Conservation (phyloP, 257 asterid genomes). For the Solanum chiquidenum region DNA sequence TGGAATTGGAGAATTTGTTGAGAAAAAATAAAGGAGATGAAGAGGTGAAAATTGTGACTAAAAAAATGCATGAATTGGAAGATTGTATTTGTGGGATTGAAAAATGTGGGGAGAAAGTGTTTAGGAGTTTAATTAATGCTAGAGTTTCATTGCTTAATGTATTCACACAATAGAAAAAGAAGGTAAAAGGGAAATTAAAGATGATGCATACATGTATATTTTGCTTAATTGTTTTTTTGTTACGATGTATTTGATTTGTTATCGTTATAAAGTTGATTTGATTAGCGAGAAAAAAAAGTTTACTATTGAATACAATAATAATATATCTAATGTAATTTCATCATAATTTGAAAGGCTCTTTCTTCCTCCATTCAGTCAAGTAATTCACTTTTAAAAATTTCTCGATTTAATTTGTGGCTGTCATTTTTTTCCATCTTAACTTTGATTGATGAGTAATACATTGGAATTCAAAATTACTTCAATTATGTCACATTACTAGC, state of each 20-base stretch:
- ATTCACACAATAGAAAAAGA: constrained; percentile 30
- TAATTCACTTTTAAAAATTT: no score
- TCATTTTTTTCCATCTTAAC: neutral
- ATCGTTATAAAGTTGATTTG: neutral
- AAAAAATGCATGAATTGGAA: constrained; percentile 48
- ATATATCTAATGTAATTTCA: neutral
- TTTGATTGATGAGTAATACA: neutral
- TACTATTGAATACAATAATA: neutral
- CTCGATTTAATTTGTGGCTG: rapidly evolving
- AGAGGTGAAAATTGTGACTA: constrained; percentile 36
- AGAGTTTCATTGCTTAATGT: constrained; percentile 80
- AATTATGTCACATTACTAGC: neutral
- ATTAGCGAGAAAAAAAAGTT: neutral
- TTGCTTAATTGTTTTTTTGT: neutral
- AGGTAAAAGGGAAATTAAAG: neutral
- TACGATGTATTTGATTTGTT: neutral
- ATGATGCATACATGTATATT: neutral
- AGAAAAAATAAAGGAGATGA: constrained; percentile 38
- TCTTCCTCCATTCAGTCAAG: no score
- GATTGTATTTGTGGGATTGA: constrained; percentile 57
- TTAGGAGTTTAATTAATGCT: constrained; percentile 64
- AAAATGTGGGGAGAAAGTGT: constrained; percentile 50
- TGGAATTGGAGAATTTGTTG: constrained; percentile 33
- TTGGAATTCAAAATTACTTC: neutral
- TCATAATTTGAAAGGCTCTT: rapidly evolving